Evolutionary conservation across 371 early-diverging fungal species (phyloP).

Genomic region (Catenaria anguillulae): DNA sequence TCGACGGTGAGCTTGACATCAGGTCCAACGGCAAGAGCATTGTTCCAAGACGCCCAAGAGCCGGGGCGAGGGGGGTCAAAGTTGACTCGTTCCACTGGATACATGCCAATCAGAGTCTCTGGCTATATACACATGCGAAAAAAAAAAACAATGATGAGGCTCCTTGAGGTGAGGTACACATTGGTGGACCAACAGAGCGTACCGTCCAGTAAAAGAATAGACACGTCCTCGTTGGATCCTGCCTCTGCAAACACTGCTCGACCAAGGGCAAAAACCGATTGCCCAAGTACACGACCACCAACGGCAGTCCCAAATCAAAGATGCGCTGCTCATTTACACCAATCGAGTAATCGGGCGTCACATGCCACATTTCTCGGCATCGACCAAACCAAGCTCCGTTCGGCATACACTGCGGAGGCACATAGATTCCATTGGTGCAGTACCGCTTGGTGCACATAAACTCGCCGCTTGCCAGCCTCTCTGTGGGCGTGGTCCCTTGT

Average conservation of each 20-base stretch:
- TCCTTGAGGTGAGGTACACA: too few relatives aligned
- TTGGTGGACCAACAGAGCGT: too few relatives aligned
- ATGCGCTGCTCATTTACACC: neutral
- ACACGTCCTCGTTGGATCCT: neutral
- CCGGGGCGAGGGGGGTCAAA: neutral
- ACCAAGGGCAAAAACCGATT: neutral
- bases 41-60: neutral
- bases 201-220: neutral
- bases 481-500: neutral
- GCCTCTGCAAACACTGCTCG: neutral
- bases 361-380: neutral
- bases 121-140: too few relatives aligned
- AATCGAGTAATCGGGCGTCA: neutral
- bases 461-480: neutral
- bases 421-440: neutral
- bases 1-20: neutral
- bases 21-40: neutral
- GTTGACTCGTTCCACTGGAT: neutral
- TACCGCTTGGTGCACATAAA: neutral
- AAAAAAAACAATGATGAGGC: too few relatives aligned
- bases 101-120: neutral
- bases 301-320: neutral
- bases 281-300: neutral
- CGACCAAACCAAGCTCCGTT: neutral
- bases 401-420: neutral